phyloP scores from a whole-genome alignment of 768 basidiomycete genomes.

The Boletus eberwhitei region DNA sequence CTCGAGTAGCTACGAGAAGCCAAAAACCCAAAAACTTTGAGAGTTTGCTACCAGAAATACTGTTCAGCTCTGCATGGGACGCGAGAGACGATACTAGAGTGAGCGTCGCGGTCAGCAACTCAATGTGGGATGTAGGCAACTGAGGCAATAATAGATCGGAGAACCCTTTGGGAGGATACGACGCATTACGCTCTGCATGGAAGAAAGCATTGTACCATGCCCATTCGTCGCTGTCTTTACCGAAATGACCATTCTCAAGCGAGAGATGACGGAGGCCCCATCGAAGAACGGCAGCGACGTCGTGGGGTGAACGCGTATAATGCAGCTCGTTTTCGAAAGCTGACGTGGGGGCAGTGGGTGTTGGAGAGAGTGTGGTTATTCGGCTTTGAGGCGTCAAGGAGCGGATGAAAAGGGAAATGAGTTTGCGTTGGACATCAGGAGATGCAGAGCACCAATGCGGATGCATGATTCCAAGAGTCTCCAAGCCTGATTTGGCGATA shows the following conservation, averaged over 20 bases:
- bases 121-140: slow-evolving; percentile 54
- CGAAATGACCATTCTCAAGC: slow-evolving; percentile 58
- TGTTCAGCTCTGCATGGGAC: slow-evolving; percentile 66
- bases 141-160: slow-evolving; percentile 58
- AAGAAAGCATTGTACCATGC: slow-evolving; percentile 69
- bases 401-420: slow-evolving; percentile 68
- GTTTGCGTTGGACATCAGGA: slow-evolving; percentile 59
- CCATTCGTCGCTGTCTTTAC: slow-evolving; percentile 50
- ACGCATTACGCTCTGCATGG: slow-evolving; percentile 51
- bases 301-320: slow-evolving; percentile 66
- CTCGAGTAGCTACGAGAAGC: slow-evolving; percentile 53
- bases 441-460: slow-evolving; percentile 82
- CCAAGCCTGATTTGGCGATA: slow-evolving; percentile 50
- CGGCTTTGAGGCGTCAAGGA: slow-evolving; percentile 51
- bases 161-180: slow-evolving; percentile 64
- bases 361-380: slow-evolving; percentile 49
- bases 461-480: slow-evolving; percentile 80
- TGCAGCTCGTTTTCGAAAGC: slow-evolving; percentile 64
- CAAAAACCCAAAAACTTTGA: slow-evolving; percentile 72
- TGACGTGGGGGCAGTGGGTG: slow-evolving; percentile 42
- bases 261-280: slow-evolving; percentile 78
- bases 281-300: slow-evolving; percentile 75
- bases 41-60: slow-evolving; percentile 75
- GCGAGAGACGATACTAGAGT: slow-evolving; percentile 68
- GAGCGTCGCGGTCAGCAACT: slow-evolving; percentile 55